Evolutionary conservation across 495 filamentous ascomycete species (phyloP).

Genomic region (Trichoderma virens): DNA sequence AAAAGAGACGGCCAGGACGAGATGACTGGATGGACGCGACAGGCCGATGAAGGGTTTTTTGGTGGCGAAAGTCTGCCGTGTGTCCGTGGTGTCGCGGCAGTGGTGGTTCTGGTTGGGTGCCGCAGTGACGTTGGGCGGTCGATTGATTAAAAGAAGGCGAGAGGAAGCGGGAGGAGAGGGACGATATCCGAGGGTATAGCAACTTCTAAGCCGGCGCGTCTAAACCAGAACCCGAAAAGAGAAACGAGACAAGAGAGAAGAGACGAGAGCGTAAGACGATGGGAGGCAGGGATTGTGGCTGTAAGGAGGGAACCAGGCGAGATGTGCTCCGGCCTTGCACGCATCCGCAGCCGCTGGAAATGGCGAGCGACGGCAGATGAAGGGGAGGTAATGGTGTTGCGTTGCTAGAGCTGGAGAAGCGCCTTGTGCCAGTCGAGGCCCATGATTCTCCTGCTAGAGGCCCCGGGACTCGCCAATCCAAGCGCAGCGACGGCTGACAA

Average conservation of each 20-base stretch:
- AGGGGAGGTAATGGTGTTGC: neutral
- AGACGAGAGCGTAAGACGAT: neutral
- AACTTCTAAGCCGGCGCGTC: conserved; percentile 10
- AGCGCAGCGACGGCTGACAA: conserved; percentile 7
- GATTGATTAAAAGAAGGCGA: neutral
- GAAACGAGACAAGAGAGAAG: neutral
- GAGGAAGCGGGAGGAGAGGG: neutral
- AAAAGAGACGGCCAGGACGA: neutral
- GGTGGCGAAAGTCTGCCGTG: neutral
- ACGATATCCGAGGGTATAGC: neutral
- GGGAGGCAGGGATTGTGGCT: conserved; percentile 5
- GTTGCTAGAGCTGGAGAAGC: conserved; percentile 9
- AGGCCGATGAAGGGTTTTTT: conserved; percentile 7
- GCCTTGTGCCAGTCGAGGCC: conserved; percentile 6
- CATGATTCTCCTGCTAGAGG: conserved; percentile 7
- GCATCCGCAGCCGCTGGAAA: conserved; percentile 6
- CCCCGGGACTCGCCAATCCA: conserved; percentile 6
- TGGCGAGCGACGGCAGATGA: conserved; percentile 3
- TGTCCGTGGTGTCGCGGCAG: neutral
- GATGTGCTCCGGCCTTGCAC: neutral
- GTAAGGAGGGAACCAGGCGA: conserved; percentile 2
- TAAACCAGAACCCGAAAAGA: conserved; percentile 6
- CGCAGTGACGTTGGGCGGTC: neutral
- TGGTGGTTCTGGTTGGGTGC: conserved; percentile 1
- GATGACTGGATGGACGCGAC: conserved; percentile 3